phyloP scores from a whole-genome alignment of 441 rosid species.

The Populus tomentosa region DNA sequence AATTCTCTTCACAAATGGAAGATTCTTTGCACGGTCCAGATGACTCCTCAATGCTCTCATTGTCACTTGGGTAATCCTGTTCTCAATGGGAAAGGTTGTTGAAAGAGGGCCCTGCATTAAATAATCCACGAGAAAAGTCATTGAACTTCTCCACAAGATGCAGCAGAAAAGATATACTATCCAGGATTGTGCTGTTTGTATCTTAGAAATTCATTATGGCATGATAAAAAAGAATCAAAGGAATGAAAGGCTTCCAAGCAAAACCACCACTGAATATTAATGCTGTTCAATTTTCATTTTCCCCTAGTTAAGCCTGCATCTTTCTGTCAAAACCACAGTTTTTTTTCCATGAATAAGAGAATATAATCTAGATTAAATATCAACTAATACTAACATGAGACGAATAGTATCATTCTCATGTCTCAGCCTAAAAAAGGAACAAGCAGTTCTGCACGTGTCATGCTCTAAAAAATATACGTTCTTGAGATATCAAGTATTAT shows the following conservation, averaged over 20 bases:
- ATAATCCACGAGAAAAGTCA: slow-evolving; percentile 3
- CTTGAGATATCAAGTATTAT: neutral
- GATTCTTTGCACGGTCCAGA: slow-evolving; percentile 58
- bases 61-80: slow-evolving; percentile 46
- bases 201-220: neutral
- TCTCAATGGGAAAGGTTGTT: slow-evolving; percentile 80
- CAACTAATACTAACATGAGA: no score
- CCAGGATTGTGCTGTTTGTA: neutral
- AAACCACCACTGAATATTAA: neutral
- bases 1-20: slow-evolving; percentile 70
- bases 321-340: neutral
- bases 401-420: neutral
- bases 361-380: neutral
- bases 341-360: neutral
- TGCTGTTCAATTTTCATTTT: neutral
- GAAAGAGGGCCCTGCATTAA: slow-evolving; percentile 70
- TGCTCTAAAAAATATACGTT: neutral
- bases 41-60: slow-evolving; percentile 67
- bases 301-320: neutral
- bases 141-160: neutral
- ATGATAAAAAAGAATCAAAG: neutral
- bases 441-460: neutral
- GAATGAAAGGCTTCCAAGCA: neutral
- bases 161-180: neutral
- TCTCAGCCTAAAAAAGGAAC: neutral